Evolutionary conservation across 805 yeast genomes (phyloP).

Genomic region (Scheffersomyces ergatensis): DNA sequence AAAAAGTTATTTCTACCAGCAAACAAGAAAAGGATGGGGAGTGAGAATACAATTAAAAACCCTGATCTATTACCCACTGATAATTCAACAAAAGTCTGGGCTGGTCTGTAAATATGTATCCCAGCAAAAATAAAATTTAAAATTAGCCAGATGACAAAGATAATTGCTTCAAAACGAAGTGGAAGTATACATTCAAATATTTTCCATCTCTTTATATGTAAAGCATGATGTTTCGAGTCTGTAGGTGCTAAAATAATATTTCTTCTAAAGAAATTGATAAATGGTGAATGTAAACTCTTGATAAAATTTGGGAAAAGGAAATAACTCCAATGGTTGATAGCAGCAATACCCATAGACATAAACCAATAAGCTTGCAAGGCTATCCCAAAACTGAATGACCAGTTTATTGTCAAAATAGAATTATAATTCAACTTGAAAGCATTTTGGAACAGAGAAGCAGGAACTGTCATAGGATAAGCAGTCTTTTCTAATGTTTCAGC

Average conservation of each 20-base stretch:
- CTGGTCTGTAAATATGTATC: constrained; percentile 16
- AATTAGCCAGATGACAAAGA: constrained; percentile 38
- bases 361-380: constrained; percentile 38
- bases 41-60: constrained; percentile 45
- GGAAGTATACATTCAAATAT: constrained; percentile 37
- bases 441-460: background rate
- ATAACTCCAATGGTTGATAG: constrained; percentile 19
- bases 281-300: constrained; percentile 13
- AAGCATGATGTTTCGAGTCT: constrained; percentile 11
- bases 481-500: background rate
- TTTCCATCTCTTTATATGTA: constrained; percentile 1
- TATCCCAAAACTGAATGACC: constrained; percentile 28
- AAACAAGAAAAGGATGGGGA: constrained; percentile 60
- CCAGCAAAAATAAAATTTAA: constrained; percentile 26
- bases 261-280: constrained; percentile 15
- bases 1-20: constrained; percentile 74
- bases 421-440: background rate
- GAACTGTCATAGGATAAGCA: background rate
- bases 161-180: constrained; percentile 48
- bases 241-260: constrained; percentile 16
- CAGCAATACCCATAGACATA: constrained; percentile 33
- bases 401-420: constrained; percentile 12
- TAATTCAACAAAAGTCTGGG: constrained; percentile 31
- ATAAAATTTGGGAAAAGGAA: constrained; percentile 18
- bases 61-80: constrained; percentile 58